These are phyloP conservation scores for Mycena vulgaris DNA, from an alignment of 768 basidiomycete species.

Conservation along the genomic window DNA sequence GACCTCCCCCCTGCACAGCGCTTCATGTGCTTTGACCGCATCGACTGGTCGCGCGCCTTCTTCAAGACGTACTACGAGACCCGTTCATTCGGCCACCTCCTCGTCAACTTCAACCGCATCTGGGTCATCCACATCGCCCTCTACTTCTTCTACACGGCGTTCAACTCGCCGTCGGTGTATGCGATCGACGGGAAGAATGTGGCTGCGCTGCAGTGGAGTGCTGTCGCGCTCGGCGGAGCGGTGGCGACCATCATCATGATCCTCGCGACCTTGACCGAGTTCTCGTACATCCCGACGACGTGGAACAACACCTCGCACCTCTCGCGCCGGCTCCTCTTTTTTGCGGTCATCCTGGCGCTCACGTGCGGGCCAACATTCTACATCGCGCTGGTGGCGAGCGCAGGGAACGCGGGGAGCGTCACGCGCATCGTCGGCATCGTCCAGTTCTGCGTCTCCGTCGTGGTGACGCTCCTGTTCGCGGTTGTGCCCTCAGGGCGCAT, in stretches of 20 bases:
- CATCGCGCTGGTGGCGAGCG: constrained; percentile 91
- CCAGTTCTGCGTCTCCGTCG: constrained; percentile 95
- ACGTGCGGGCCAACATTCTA: constrained; percentile 97
- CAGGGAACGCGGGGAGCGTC: constrained; percentile 74
- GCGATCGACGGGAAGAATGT: constrained; percentile 66
- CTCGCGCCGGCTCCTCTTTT: constrained; percentile 90
- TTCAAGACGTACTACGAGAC: constrained; percentile 99
- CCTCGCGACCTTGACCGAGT: constrained; percentile 92
- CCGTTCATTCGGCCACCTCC: constrained; percentile 94
- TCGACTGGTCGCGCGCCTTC: constrained; percentile 97
- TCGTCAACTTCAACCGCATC: constrained; percentile 99
- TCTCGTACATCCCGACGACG: constrained; percentile 97
- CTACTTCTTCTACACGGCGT: constrained; percentile 97
- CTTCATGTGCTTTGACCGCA: constrained; percentile 96
- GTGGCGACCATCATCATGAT: constrained; percentile 98
- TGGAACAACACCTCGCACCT: constrained; percentile 99
- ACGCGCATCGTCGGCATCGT: constrained; percentile 95
- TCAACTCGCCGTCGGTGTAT: constrained; percentile 92
- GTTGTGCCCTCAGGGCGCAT: constrained; percentile 96
- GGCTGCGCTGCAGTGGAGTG: constrained; percentile 91
- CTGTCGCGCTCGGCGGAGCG: constrained; percentile 93
- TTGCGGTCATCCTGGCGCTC: constrained; percentile 89
- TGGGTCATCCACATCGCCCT: constrained; percentile 98
- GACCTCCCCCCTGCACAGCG: constrained; percentile 93
- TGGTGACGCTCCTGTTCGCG: constrained; percentile 88